phyloP scores from a whole-genome alignment of 192 early-diverging fungal genomes.

The Allomyces macrogynus region DNA sequence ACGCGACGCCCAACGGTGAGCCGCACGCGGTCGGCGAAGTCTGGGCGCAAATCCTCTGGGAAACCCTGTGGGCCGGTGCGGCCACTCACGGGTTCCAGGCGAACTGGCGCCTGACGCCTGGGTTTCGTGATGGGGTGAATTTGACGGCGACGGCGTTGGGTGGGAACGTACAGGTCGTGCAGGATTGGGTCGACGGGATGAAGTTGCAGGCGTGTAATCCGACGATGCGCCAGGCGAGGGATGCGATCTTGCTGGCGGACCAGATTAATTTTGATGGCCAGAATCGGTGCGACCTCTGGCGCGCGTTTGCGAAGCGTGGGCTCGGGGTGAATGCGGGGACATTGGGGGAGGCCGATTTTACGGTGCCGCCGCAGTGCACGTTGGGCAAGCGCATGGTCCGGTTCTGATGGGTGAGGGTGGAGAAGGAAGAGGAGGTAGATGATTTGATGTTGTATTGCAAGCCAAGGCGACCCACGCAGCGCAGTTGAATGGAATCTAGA shows the following conservation, averaged over 20 bases:
- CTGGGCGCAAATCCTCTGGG: constrained; percentile 26
- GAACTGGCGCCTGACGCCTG: neutral
- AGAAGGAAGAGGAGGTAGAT: no score
- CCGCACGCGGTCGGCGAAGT: constrained; percentile 23
- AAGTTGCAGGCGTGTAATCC: neutral
- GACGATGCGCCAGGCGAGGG: neutral
- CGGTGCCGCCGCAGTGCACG: neutral
- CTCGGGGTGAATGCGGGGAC: constrained; percentile 11
- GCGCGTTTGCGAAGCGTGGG: constrained; percentile 17
- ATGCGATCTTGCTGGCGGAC: neutral
- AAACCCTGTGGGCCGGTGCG: constrained; percentile 25
- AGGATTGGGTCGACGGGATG: neutral
- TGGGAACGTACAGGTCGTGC: neutral
- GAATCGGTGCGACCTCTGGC: constrained; percentile 9
- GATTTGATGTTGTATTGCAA: no score
- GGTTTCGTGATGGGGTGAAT: neutral
- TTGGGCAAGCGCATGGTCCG: neutral
- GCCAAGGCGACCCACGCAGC: no score
- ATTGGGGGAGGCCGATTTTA: constrained; percentile 2
- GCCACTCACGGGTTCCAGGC: constrained; percentile 15
- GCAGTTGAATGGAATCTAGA: no score
- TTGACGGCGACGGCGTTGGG: neutral
- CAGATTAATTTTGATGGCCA: neutral
- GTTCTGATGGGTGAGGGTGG: neutral
- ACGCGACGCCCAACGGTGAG: constrained; percentile 13